Evolutionary conservation across 352 stramenopile genomes (phyloP).

Genomic region (Detonula confervacea): DNA sequence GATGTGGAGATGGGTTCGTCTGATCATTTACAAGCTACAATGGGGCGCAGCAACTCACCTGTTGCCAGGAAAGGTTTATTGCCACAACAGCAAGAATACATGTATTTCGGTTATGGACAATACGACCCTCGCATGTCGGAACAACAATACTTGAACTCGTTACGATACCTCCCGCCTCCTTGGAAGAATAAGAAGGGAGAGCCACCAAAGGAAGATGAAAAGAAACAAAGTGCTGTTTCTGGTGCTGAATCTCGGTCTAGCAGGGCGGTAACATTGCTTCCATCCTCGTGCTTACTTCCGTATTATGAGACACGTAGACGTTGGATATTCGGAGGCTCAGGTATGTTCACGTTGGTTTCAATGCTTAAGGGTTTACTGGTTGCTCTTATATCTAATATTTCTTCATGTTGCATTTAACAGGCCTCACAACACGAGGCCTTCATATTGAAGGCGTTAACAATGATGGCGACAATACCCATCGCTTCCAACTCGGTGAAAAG

Average conservation of each 20-base stretch:
- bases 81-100: conserved; percentile 13
- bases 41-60: conserved; percentile 5
- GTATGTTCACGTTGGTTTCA: conserved; percentile 55
- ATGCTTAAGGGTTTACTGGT: too few relatives aligned
- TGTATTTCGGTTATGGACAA: conserved; percentile 63
- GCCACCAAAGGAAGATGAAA: conserved; percentile 4
- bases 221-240: conserved; percentile 6
- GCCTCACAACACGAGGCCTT: conserved; percentile 64
- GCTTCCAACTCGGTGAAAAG: conserved; percentile 45
- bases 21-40: conserved; percentile 13
- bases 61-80: conserved; percentile 4
- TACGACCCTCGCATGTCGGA: conserved; percentile 63
- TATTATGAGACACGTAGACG: conserved; percentile 78
- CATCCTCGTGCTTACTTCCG: conserved; percentile 65
- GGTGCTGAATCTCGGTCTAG: conserved; percentile 31
- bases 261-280: too few relatives aligned
- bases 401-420: too few relatives aligned
- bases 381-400: too few relatives aligned
- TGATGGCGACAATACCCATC: conserved; percentile 74
- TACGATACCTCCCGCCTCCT: conserved; percentile 68
- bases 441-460: conserved; percentile 77
- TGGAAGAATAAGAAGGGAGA: conserved; percentile 47
- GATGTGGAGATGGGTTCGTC: conserved; percentile 34
- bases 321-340: conserved; percentile 76
- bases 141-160: conserved; percentile 57